A percentile compares a stretch with the other conserved stretches of the same genome.
Conservation (phyloP, 495 filamentous ascomycete species). For the Penicillium diatomitis region DNA sequence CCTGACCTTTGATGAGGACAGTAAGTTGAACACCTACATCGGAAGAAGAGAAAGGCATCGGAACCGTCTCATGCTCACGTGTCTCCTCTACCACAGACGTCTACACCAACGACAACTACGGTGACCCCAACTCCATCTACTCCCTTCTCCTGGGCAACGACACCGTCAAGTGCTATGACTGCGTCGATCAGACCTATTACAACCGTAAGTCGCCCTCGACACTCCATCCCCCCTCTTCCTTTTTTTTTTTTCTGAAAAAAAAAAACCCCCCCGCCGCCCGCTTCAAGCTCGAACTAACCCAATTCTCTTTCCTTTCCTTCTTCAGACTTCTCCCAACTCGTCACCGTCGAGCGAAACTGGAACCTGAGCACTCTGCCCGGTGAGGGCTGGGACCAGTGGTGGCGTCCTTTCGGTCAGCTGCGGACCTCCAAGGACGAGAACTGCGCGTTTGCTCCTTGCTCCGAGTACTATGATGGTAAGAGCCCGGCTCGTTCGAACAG, state of each 20-base stretch:
- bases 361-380: slow-evolving; percentile 1
- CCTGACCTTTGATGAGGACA: slow-evolving; percentile 32
- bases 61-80: neutral
- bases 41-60: neutral
- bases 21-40: neutral
- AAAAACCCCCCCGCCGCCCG: too few relatives aligned
- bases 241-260: too few relatives aligned
- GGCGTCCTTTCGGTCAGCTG: neutral
- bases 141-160: slow-evolving; percentile 4
- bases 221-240: neutral
- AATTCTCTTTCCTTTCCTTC: neutral
- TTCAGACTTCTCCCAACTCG: slow-evolving; percentile 5
- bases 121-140: slow-evolving; percentile 3
- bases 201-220: slow-evolving; percentile 1
- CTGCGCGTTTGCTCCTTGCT: neutral
- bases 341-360: slow-evolving; percentile 7
- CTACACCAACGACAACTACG: slow-evolving; percentile 19
- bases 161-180: slow-evolving; percentile 5
- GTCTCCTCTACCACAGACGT: slow-evolving; percentile 8
- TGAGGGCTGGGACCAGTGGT: neutral
- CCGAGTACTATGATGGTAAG: neutral
- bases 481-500: neutral
- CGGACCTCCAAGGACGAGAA: neutral
- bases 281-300: neutral
- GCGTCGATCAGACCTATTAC: slow-evolving; percentile 4